Evolutionary conservation across 164 flowering plant genomes (phyloP), one percentile per base, ranked within the genome.

Genomic region (Liriodendron chinense): DNA sequence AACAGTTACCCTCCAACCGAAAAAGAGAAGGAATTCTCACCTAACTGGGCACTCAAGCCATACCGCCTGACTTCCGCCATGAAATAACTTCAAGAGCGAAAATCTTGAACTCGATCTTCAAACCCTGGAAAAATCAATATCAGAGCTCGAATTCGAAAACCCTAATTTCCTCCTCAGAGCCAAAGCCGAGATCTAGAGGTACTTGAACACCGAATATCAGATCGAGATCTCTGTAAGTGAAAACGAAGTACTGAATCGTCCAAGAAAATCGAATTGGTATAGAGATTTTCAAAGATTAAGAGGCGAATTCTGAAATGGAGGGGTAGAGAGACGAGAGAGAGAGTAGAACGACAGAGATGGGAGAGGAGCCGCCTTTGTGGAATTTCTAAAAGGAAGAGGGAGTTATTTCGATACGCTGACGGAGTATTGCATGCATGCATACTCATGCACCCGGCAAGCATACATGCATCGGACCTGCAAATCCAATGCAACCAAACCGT

Each of bases 51-150:
- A 9, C 75, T 79, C 65, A 83, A 77, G 53, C 69, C 83, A 69
- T 76, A 84, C 7, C 90, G 90, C 79, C 84, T 78, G 25, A 66
- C 74, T 23, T 86, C 90, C 72, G 90, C 84, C 90, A 87, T 87
- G 71, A 47, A 47, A 69, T 1, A 16, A 18, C 28, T 20, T 24
- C 26, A 26, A 14, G 18, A 48, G 25, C 13, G 2, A 63, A 50
- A 50, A 61, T 61, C 72, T 47, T 57, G 24, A 24, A 50, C 63
- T 68, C 34, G 67, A 69, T 71, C 74, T 61, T 66, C 68, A 66
- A 67, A 47, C 72, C 59, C 61, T 50, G 34, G 43, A 28, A 8
- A 47, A 24, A 70, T 10, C 13, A 6, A 4, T 61, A 62, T 48
- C 48, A 12, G 23, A 48, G 48, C 16, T 34, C 25, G 21, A 72